Base-by-base conservation (phyloP, 805 yeast species). In the Myxozyma vanderwaltii region DNA sequence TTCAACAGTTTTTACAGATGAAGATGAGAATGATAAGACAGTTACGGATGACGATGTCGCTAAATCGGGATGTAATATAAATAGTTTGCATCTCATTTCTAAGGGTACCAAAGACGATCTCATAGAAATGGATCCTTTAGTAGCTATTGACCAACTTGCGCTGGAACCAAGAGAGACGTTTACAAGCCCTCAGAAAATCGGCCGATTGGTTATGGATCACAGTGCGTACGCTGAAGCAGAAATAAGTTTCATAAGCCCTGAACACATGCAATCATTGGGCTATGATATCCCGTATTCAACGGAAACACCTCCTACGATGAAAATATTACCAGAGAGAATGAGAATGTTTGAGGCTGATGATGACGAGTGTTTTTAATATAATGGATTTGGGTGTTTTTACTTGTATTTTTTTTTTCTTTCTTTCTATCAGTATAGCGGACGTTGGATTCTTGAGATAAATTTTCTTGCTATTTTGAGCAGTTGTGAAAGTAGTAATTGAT, bases 181-280 rank as follows among this genome's bases (percentile, higher is more conserved):
- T 13, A 43, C 21, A 24, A 36, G 19, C n/a, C 13, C n/a, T 8
- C 19, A 44, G 21, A 49, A 40, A 39, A 35, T 36, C 12, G 19
- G 24, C 17, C 24, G 45, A 24, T 12, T 33, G 21, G 10, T 19
- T 31, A 17, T 38, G 27, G 44, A 48, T 6, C 43, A 24, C 43
- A 48, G 43, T 17, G 41, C 19, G 4, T 39, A 13, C 19, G 38
- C 44, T 10, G 54, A 50, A 21, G 27, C 54, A 15, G 62, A 54
- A 10, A 49, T 58, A 38, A 52, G 58, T 33, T 58, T 58, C 40
- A 54, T 53, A 4, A 43, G 50, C 41, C 62, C 62, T 3, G 36
- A 57, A 17, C 33, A 31, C 39, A 39, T 57, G 49, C 51, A 46
- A 24, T 24, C 38, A 2, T 15, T 57, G 7, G 53, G 56, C 13